Base-by-base conservation (phyloP, 768 basidiomycete genomes). In the Gloeopeniophorella convolvens region DNA sequence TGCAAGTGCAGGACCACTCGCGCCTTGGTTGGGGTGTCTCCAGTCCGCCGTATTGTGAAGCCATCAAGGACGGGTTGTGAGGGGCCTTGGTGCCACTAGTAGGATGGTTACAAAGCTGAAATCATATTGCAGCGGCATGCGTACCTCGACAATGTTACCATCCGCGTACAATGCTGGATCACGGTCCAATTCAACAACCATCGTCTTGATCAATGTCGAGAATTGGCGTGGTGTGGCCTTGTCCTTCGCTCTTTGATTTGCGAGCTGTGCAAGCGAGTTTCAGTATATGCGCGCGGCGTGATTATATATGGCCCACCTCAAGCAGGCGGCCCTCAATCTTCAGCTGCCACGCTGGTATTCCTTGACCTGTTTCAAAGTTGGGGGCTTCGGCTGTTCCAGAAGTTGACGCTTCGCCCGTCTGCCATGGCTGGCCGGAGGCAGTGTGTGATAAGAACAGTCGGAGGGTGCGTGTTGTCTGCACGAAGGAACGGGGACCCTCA, bases 361-460 rank as follows among this genome's bases (percentile, higher is more conserved):
- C 88, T 59, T 90, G 83, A 9, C 91, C 92, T 0, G 87, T 90
- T 54, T 92, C 88, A 47, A 89, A 77, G 60, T 81, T 81, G 66
- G 62, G 69, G 42, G 21, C 75, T 66, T 58, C 61, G 7, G 68
- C 66, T 0, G 74, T 72, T 0, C 72, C 62, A 18, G 69, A 65
- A 3, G 54, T 60, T 13, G 62, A 54, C 1, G 56, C 48, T 18
- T 62, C 75, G 3, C 76, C 74, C 6, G 73, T 75, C 62, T 96
- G 92, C 93, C 93, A 95, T 3, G 77, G 56, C 63, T 95, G 93
- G 27, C 83, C 80, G 15, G 87, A 89, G 0, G 87, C 82, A 0
- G 90, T 86, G 64, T 96, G 92, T 45, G 88, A 89, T 21, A 96
- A 63, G 65, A 92, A 97, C 57, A 96, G 72, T 20, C 94, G 75